Evolutionary conservation across 1,139 yeast genomes (phyloP).

Genomic region (Kodamaea anthophila): DNA sequence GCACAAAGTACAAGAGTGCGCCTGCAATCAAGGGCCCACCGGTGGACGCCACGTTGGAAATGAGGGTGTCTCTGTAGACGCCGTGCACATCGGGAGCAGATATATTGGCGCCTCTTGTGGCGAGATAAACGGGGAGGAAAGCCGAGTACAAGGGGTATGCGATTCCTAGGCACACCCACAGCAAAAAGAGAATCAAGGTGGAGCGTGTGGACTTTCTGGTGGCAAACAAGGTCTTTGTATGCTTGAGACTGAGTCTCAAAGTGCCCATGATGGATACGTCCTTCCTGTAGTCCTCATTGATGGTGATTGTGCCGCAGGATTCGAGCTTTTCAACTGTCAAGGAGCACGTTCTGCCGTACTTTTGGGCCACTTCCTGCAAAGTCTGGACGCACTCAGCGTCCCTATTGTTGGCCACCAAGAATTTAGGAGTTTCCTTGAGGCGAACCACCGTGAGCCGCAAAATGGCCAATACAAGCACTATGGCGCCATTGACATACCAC

Average conservation of each 20-base stretch:
- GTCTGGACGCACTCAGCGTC: slow-evolving; percentile 29
- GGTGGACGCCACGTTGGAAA: slow-evolving; percentile 45
- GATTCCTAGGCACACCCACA: slow-evolving; percentile 35
- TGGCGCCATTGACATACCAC: slow-evolving; percentile 28
- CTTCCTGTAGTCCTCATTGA: slow-evolving; percentile 15
- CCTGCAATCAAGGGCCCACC: slow-evolving; percentile 57
- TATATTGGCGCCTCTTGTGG: slow-evolving; percentile 34
- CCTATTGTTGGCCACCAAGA: slow-evolving; percentile 26
- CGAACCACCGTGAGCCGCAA: slow-evolving; percentile 26
- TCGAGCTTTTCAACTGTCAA: slow-evolving; percentile 24
- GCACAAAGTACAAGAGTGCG: slow-evolving; percentile 31
- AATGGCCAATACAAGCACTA: slow-evolving; percentile 25
- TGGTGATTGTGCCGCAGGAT: slow-evolving; percentile 21
- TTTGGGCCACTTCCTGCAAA: slow-evolving; percentile 23
- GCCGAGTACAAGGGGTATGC: slow-evolving; percentile 35
- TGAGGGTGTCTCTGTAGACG: slow-evolving; percentile 47
- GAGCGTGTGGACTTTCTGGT: slow-evolving; percentile 21
- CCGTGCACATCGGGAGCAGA: slow-evolving; percentile 28
- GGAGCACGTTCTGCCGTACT: slow-evolving; percentile 24
- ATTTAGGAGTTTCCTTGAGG: slow-evolving; percentile 32
- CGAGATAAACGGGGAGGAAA: slow-evolving; percentile 32
- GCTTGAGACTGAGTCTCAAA: slow-evolving; percentile 15
- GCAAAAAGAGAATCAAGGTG: slow-evolving; percentile 23
- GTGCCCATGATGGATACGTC: slow-evolving; percentile 17
- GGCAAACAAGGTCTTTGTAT: slow-evolving; percentile 24